Percentiles rank a stretch among this genome's conserved stretches.
These are phyloP conservation scores for Neurospora sp. DNA, from an alignment of 495 filamentous ascomycete species.

Conservation along the genomic window DNA sequence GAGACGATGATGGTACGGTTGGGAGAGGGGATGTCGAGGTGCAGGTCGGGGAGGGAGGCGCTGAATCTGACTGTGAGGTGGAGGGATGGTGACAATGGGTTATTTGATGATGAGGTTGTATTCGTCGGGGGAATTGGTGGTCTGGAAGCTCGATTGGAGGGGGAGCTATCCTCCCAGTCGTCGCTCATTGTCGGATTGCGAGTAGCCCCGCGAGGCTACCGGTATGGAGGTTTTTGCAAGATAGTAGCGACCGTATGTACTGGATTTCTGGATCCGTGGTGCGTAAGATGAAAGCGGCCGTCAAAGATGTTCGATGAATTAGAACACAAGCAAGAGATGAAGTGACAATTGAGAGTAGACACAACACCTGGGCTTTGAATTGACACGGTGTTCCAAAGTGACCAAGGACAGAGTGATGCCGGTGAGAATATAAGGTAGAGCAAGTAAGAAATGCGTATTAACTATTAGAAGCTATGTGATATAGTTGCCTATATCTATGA, in stretches of 20 bases:
- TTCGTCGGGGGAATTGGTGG: constrained; percentile 1
- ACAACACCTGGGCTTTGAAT: background rate
- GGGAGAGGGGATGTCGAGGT: constrained; percentile 60
- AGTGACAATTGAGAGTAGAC: background rate
- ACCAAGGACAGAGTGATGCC: background rate
- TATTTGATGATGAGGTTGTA: constrained; percentile 3
- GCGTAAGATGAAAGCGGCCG: background rate
- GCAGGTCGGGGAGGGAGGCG: constrained; percentile 70
- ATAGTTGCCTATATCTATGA: background rate
- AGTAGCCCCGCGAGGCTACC: background rate
- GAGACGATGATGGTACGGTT: constrained; percentile 58
- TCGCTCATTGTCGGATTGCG: background rate
- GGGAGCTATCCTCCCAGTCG: background rate
- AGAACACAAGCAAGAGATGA: background rate
- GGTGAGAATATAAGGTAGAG: background rate
- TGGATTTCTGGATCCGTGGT: background rate
- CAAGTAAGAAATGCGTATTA: background rate
- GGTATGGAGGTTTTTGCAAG: background rate
- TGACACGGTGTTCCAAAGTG: background rate
- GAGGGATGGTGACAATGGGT: constrained; percentile 31
- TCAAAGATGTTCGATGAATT: background rate
- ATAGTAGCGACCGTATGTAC: background rate
- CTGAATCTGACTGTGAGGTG: constrained; percentile 83
- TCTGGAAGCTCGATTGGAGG: constrained; percentile 1
- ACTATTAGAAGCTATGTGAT: background rate